A percentile compares a stretch with the other conserved stretches of the same genome.
Conservation (phyloP, 2,329 filamentous ascomycete species). For the Epichloe glyceriae region DNA sequence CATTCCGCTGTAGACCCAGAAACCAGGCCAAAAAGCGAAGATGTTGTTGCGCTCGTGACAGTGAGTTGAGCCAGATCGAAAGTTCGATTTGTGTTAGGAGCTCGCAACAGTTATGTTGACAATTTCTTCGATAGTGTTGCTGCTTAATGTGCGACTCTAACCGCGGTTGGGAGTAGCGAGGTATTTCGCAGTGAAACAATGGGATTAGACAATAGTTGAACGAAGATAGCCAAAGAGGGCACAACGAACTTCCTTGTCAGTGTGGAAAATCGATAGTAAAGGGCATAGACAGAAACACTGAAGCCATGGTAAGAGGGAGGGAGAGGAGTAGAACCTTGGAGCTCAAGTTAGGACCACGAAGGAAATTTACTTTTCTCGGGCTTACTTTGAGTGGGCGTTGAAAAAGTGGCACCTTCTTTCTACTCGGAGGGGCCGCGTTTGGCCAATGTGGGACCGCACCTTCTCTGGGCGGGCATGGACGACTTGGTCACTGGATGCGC, state of each 20-base stretch:
- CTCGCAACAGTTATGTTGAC: neutral
- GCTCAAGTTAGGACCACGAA: neutral
- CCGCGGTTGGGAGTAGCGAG: neutral
- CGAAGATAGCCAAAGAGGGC: neutral
- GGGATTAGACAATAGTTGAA: neutral
- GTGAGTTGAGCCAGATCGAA: slow-evolving; percentile 61
- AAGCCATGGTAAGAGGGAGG: neutral
- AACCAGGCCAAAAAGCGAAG: slow-evolving; percentile 80
- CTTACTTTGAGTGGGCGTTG: neutral
- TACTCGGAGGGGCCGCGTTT: neutral
- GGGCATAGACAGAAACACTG: neutral
- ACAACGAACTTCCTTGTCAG: neutral
- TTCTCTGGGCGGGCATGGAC: neutral
- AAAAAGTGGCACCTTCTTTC: neutral
- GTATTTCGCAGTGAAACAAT: neutral
- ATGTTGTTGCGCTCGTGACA: slow-evolving; percentile 56
- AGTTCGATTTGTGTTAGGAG: neutral
- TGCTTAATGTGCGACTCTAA: neutral
- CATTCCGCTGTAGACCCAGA: slow-evolving; percentile 92
- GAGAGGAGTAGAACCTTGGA: slow-evolving; percentile 7
- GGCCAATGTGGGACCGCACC: neutral
- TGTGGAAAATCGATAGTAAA: no score
- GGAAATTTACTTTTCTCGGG: neutral
- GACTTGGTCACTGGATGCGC: neutral
- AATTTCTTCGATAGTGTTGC: neutral